These are phyloP conservation scores for Biscogniauxia sp. DNA, from an alignment of 2,329 filamentous ascomycete genomes.

Conservation along the genomic window DNA sequence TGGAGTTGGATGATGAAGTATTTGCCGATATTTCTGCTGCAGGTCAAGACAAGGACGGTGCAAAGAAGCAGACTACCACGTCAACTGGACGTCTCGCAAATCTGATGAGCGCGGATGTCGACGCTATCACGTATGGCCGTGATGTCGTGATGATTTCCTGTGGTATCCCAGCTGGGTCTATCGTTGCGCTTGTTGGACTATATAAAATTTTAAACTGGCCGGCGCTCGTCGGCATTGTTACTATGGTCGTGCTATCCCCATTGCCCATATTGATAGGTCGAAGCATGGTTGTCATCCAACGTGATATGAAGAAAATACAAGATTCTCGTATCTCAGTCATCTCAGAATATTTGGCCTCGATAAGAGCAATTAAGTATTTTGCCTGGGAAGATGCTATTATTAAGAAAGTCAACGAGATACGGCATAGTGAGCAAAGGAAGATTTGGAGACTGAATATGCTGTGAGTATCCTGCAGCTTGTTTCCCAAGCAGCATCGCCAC, in stretches of 20 bases:
- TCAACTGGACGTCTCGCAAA: constrained; percentile 53
- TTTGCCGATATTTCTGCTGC: constrained; percentile 36
- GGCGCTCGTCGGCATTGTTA: constrained; percentile 49
- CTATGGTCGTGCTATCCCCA: constrained; percentile 48
- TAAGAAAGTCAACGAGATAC: constrained; percentile 48
- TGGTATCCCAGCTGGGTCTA: constrained; percentile 46
- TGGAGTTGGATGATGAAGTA: constrained; percentile 56
- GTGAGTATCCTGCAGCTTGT: constrained; percentile 32
- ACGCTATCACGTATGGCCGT: constrained; percentile 50
- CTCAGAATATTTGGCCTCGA: constrained; percentile 56
- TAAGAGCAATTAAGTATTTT: constrained; percentile 60
- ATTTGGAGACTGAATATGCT: constrained; percentile 53
- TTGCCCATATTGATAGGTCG: constrained; percentile 49
- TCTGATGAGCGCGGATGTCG: constrained; percentile 58
- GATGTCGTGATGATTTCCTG: constrained; percentile 48
- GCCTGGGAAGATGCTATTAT: constrained; percentile 56
- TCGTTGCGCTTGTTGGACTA: constrained; percentile 48
- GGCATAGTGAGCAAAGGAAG: constrained; percentile 50
- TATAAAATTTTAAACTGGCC: constrained; percentile 57
- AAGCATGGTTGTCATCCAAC: constrained; percentile 49
- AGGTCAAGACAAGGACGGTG: constrained; percentile 23
- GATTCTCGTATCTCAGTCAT: constrained; percentile 57
- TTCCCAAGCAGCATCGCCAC: not conserved
- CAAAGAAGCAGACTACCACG: constrained; percentile 35
- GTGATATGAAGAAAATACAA: constrained; percentile 52